Base-by-base conservation (phyloP, 768 basidiomycete genomes). In the Leccinum variicolor region DNA sequence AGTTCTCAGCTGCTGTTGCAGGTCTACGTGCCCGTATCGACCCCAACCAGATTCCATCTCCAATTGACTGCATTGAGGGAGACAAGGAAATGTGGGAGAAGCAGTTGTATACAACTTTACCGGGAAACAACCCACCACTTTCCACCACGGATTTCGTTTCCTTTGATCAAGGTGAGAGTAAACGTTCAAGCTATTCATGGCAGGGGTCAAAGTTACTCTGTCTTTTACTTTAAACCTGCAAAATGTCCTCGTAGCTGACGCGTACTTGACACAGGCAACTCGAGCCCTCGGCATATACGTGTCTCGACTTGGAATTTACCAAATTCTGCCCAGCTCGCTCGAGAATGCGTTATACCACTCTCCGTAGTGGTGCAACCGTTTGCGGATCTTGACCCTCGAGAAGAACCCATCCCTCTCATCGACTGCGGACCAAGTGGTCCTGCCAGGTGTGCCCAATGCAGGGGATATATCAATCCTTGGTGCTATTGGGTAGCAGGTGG, bases 401-500 rank as follows among this genome's bases (percentile, higher is more conserved):
- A 97, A 72, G 90, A 94, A 45, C 80, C 85, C 0, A 74, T 98
- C 13, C 92, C 94, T 0, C 62, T 92, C 6, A 84, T 98, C 4
- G 84, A 90, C 54, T 82, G 84, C 31, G 87, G 86, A 6, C 77
- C 78, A 25, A 68, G 71, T 1, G 94, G 94, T 13, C 97, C 96
- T 13, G 82, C 89, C 23, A 81, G 97, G 31, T 99, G 97, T 65
- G 82, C 79, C 47, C 78, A 82, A 33, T 99, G 97, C 72, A 81
- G 92, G 62, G 92, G 81, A 0, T 99, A 98, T 71, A 79, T 99
- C 64, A 98, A 98, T 67, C 90, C 94, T 0, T 98, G 94, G 94
- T 93, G 89, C 71, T 76, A 76, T 25, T 99, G 92, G 86, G 74
- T 82, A 19, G 81, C 88, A 9, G 90, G 90, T 3, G 97, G 97